Percentiles rank a stretch among this genome's conserved stretches.
phyloP scores from a whole-genome alignment of 345 rosid genomes.

The Boechera divaricarpa region DNA sequence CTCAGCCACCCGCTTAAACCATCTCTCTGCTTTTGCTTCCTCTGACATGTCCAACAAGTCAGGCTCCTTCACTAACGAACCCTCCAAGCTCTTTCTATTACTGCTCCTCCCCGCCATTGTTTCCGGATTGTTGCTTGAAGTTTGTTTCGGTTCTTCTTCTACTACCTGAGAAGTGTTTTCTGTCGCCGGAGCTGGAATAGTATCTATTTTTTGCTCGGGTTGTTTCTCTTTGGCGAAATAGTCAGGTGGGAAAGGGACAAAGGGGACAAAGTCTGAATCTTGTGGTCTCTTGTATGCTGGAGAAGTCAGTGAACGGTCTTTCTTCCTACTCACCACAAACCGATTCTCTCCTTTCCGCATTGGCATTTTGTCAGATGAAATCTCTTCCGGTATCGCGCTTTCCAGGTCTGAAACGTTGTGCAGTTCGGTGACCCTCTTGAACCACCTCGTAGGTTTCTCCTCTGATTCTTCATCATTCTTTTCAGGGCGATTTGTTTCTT shows the following conservation, averaged over 20 bases:
- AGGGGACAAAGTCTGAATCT: constrained; percentile 68
- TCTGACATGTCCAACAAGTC: constrained; percentile 97
- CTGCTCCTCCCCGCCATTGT: constrained; percentile 31
- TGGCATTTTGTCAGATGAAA: constrained; percentile 77
- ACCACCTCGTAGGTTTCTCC: constrained; percentile 75
- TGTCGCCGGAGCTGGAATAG: constrained; percentile 38
- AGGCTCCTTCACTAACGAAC: constrained; percentile 83
- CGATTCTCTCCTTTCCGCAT: constrained; percentile 77
- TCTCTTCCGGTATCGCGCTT: constrained; percentile 54
- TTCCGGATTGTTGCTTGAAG: constrained; percentile 23
- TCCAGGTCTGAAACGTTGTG: constrained; percentile 59
- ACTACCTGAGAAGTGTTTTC: constrained; percentile 31
- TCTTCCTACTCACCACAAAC: constrained; percentile 81
- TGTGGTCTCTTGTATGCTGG: constrained; percentile 76
- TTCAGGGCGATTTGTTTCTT: constrained; percentile 50
- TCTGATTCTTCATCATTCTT: constrained; percentile 54
- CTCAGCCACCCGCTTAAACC: constrained; percentile 91
- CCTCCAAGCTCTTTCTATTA: constrained; percentile 82
- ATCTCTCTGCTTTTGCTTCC: constrained; percentile 98
- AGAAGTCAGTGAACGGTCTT: constrained; percentile 77
- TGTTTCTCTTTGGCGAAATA: constrained; percentile 69
- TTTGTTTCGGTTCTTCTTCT: constrained; percentile 41
- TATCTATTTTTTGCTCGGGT: constrained; percentile 45
- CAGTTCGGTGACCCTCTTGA: constrained; percentile 64
- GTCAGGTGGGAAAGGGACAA: constrained; percentile 84